phyloP scores from a whole-genome alignment of 257 asterid genomes.

The Primulina huaijiensis region DNA sequence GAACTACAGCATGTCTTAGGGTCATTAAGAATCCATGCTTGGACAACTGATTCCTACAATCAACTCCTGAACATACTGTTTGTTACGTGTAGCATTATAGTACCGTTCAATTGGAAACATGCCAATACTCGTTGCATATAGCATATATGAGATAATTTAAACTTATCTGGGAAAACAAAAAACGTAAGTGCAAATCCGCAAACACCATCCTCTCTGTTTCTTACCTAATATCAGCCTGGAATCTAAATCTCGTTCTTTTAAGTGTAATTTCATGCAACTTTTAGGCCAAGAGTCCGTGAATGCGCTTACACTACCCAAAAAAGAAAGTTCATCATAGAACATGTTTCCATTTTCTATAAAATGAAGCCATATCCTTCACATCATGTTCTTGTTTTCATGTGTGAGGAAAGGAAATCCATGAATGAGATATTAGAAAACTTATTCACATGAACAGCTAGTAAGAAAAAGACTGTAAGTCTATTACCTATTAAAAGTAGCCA shows the following conservation, averaged over 20 bases:
- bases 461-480: constrained; percentile 17
- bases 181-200: not conserved
- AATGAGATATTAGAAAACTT: constrained; percentile 17
- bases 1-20: not conserved
- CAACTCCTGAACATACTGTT: constrained; percentile 4
- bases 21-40: not conserved
- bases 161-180: not conserved
- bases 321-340: not conserved
- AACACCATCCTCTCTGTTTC: not conserved
- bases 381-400: not conserved
- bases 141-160: not conserved
- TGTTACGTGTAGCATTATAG: not conserved
- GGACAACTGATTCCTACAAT: not conserved
- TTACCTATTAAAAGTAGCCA: constrained; percentile 20
- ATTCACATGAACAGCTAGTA: constrained; percentile 2
- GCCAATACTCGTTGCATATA: not conserved
- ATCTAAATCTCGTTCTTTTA: constrained; percentile 1
- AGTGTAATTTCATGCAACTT: not conserved
- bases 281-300: not conserved
- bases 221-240: not conserved
- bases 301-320: not conserved
- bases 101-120: not conserved
- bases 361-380: not conserved
- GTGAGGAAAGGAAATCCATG: constrained; percentile 8
- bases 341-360: not conserved